Percentiles rank a stretch among this genome's conserved stretches.
Conservation (phyloP, 2,329 filamentous ascomycete genomes). For the Lomentospora prolificans region DNA sequence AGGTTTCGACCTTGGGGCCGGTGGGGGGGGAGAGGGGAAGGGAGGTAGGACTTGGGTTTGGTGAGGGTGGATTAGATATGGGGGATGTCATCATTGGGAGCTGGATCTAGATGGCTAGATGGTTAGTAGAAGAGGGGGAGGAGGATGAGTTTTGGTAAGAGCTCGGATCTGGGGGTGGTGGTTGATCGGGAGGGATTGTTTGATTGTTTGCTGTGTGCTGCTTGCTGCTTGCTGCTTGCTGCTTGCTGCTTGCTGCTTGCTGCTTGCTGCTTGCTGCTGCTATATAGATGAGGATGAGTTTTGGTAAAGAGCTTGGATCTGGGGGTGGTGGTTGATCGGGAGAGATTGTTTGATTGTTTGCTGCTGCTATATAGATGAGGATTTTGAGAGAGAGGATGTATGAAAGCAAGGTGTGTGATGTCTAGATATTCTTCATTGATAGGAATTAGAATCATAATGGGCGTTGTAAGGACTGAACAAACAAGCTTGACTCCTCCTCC, state of each 20-base stretch:
- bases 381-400: no score
- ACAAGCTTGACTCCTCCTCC: no score
- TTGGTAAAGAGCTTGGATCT: neutral
- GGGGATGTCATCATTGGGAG: no score
- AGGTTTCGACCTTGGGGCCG: neutral
- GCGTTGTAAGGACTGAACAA: no score
- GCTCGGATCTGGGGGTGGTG: neutral
- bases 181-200: neutral
- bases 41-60: neutral
- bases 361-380: neutral
- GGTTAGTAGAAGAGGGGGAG: no score
- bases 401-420: no score
- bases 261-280: no score
- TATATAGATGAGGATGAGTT: neutral
- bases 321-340: neutral
- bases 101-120: no score
- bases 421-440: no score
- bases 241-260: no score
- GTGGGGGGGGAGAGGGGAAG: neutral
- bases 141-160: neutral
- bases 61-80: neutral
- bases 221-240: no score
- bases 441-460: no score
- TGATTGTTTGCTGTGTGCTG: neutral
- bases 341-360: neutral